Base-by-base conservation (phyloP, 495 filamentous ascomycete species). In the Trichoderma orchidacearum region DNA sequence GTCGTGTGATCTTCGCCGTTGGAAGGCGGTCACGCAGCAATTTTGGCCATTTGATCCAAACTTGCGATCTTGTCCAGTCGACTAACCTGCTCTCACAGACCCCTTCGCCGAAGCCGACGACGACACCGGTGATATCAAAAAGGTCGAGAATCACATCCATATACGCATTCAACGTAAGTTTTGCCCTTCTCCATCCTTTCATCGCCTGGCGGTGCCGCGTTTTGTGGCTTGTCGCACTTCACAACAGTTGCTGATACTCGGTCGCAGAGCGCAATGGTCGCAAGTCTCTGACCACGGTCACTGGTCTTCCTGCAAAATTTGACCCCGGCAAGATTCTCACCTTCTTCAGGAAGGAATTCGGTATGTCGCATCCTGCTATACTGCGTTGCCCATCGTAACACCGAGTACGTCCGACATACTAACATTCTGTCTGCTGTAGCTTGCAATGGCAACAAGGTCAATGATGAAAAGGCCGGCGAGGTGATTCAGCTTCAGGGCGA, bases 81-180 rank as follows among this genome's bases (percentile, higher is more conserved):
- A 17, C 51, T 53, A 17, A 53, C 51, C 28, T 25, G 11, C 27
- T 15, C 30, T 36, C 54, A 52, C 71, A 96, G 91, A 98, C 87
- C 93, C 93, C 86, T 98, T 98, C 92, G 93, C 93, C 85, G 93
- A 98, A 88, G 94, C 92, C 85, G 93, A 97, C 88, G 92, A 95
- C 83, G 90, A 93, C 76, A 89, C 87, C 73, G 90, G 90, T 77
- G 86, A 93, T 74, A 85, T 83, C 71, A 87, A 94, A 80, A 86
- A 89, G 74, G 62, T 72, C 35, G 89, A 96, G 75, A 94, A 95
- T 75, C 96, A 97, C 71, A 95, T 97, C 76, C 94, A 97, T 79
- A 98, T 98, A 72, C 90, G 93, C 74, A 97, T 98, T 73, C 93
- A 98, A 75, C 93, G 93, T 97, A 85, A 66, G 90, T 87, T 55